These are phyloP conservation scores for Neopestalotiopsis rosae DNA, from an alignment of 2,329 filamentous ascomycete species.

Conservation along the genomic window DNA sequence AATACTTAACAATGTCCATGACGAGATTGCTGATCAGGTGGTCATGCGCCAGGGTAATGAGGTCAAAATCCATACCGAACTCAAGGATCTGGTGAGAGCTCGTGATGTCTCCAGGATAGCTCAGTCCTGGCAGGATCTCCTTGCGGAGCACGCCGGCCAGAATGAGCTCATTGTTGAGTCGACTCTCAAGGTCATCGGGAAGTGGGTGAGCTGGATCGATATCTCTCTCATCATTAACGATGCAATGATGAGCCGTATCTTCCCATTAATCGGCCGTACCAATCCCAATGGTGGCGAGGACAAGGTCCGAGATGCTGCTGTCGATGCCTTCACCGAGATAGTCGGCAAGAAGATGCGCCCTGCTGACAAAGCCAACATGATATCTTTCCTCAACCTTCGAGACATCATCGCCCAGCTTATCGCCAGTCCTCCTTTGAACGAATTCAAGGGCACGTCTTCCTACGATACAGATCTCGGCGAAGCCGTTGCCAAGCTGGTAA, in stretches of 20 bases:
- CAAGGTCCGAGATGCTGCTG: constrained; percentile 85
- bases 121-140: constrained; percentile 87
- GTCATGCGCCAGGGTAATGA: constrained; percentile 79
- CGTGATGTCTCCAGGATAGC: constrained; percentile 90
- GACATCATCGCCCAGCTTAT: constrained; percentile 87
- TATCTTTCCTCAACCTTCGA: constrained; percentile 85
- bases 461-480: constrained; percentile 98
- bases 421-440: constrained; percentile 78
- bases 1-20: constrained; percentile 87
- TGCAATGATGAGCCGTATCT: constrained; percentile 81
- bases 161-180: constrained; percentile 81
- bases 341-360: constrained; percentile 98
- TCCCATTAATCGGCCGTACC: constrained; percentile 84
- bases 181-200: constrained; percentile 88
- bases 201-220: constrained; percentile 99
- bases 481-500: constrained; percentile 93
- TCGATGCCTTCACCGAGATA: constrained; percentile 95
- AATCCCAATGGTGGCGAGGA: constrained; percentile 69
- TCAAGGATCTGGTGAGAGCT: constrained; percentile 89
- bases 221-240: constrained; percentile 93
- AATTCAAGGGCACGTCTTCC: constrained; percentile 78
- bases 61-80: constrained; percentile 81
- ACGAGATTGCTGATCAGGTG: constrained; percentile 95
- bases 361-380: constrained; percentile 91
- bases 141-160: constrained; percentile 75